Conservation (phyloP, 352 stramenopile species). For the Pythium chondricola region DNA sequence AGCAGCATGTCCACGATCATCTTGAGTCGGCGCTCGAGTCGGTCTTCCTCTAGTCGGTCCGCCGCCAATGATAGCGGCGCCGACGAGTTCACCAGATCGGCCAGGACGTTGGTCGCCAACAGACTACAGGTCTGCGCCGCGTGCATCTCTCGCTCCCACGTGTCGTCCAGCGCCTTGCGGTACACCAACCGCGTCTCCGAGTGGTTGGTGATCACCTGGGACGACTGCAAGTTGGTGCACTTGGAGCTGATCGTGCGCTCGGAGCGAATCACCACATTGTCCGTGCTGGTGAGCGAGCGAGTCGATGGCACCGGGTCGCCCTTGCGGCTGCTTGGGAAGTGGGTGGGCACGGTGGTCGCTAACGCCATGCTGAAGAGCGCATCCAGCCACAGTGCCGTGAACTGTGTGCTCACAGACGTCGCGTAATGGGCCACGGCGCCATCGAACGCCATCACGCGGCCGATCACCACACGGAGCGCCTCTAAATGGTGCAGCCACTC, state of each 20-base stretch:
- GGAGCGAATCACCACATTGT: slow-evolving; percentile 46
- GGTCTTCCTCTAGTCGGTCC: slow-evolving; percentile 18
- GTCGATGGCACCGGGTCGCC: slow-evolving; percentile 17
- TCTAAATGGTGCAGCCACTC: slow-evolving; percentile 22
- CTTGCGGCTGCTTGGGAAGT: slow-evolving; percentile 37
- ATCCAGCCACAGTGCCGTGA: slow-evolving; percentile 65
- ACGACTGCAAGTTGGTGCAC: slow-evolving; percentile 73
- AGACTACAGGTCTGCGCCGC: slow-evolving; percentile 48
- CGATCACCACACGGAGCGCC: slow-evolving; percentile 40
- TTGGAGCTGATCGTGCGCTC: slow-evolving; percentile 81
- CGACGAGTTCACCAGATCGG: slow-evolving; percentile 28
- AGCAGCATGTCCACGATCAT: slow-evolving; percentile 62
- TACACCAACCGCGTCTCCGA: slow-evolving; percentile 45
- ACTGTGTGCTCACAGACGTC: slow-evolving; percentile 61
- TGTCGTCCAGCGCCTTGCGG: slow-evolving; percentile 65
- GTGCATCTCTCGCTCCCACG: slow-evolving; percentile 66
- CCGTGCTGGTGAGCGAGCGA: slow-evolving; percentile 7
- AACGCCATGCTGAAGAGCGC: slow-evolving; percentile 48
- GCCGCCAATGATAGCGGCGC: slow-evolving; percentile 1
- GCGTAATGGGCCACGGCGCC: slow-evolving; percentile 62
- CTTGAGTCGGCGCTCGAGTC: slow-evolving; percentile 47
- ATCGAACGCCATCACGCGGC: slow-evolving; percentile 39
- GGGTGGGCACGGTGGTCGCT: slow-evolving; percentile 63
- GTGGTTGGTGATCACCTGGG: slow-evolving; percentile 62
- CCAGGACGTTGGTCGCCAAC: slow-evolving; percentile 46